phyloP scores from a whole-genome alignment of 2,329 filamentous ascomycete species.

The Sporothrix phasma region DNA sequence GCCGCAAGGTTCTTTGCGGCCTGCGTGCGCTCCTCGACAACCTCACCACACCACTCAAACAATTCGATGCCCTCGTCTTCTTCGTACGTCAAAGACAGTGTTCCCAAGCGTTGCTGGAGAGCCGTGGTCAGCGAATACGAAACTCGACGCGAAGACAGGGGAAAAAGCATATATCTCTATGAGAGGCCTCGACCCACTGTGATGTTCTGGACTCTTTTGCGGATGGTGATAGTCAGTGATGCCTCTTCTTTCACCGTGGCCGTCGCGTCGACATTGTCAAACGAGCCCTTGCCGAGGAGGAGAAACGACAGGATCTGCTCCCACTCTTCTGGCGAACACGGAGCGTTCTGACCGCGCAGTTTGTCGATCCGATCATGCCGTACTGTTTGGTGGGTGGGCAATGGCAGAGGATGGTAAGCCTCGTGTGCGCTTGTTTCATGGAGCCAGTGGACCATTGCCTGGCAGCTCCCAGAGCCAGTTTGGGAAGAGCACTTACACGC shows the following conservation, averaged over 20 bases:
- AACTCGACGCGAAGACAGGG: neutral
- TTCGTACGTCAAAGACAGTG: conserved; percentile 46
- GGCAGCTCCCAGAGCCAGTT: too few relatives aligned
- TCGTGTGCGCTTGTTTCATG: neutral
- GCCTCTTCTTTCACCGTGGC: conserved; percentile 46
- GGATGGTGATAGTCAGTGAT: conserved; percentile 51
- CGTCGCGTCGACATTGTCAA: conserved; percentile 47
- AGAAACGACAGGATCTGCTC: conserved; percentile 47
- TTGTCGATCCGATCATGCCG: conserved; percentile 45
- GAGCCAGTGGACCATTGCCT: neutral
- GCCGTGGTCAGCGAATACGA: neutral
- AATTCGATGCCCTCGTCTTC: conserved; percentile 51
- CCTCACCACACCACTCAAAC: conserved; percentile 60
- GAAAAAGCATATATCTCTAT: neutral
- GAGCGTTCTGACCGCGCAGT: conserved; percentile 43
- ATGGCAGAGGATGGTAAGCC: neutral
- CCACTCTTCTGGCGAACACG: conserved; percentile 57
- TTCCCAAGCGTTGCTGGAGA: conserved; percentile 56
- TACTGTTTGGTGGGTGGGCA: conserved; percentile 31
- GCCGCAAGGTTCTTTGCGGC: conserved; percentile 35
- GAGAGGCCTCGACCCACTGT: conserved; percentile 44
- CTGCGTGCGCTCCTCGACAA: conserved; percentile 39
- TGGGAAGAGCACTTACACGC: conserved; percentile 38
- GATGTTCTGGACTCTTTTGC: conserved; percentile 57
- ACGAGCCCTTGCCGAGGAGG: conserved; percentile 40